Evolutionary conservation across 2,329 filamentous ascomycete species (phyloP).

Genomic region (Exophiala phaeomuriformis): DNA sequence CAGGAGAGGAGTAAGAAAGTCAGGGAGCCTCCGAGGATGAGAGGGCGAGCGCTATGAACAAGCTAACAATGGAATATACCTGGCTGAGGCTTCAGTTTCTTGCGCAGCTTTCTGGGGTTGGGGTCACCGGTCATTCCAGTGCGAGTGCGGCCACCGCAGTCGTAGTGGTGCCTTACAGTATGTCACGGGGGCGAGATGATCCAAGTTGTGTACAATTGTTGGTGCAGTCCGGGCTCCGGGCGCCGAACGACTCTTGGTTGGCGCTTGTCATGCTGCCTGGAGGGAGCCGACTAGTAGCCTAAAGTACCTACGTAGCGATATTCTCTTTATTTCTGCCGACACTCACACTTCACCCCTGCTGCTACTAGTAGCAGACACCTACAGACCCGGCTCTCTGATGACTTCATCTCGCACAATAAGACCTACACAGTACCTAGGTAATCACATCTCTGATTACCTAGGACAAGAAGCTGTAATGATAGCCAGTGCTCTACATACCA

Average conservation of each 20-base stretch:
- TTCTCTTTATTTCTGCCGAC: too few species aligned
- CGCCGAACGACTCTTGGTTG: too few species aligned
- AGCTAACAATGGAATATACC: not conserved
- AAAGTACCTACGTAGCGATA: too few species aligned
- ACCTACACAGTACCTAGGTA: not conserved
- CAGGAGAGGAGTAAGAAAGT: not conserved
- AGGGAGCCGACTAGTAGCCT: too few species aligned
- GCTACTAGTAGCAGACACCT: too few species aligned
- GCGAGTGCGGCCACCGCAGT: too few species aligned
- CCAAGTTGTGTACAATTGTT: not conserved
- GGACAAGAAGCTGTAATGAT: conserved; percentile 6
- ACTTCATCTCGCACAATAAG: too few species aligned
- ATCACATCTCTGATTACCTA: not conserved
- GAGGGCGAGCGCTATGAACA: not conserved
- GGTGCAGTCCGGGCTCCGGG: too few species aligned
- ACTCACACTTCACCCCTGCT: too few species aligned
- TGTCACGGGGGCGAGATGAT: not conserved
- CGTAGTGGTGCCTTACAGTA: not conserved
- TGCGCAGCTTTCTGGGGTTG: not conserved
- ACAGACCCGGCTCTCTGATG: too few species aligned
- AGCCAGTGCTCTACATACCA: conserved; percentile 1
- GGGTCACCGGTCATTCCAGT: not conserved
- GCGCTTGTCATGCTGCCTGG: too few species aligned
- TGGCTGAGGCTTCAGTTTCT: not conserved
- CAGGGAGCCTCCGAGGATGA: not conserved